Conservation (phyloP, 2,329 filamentous ascomycete species). For the Talaromyces sp. region DNA sequence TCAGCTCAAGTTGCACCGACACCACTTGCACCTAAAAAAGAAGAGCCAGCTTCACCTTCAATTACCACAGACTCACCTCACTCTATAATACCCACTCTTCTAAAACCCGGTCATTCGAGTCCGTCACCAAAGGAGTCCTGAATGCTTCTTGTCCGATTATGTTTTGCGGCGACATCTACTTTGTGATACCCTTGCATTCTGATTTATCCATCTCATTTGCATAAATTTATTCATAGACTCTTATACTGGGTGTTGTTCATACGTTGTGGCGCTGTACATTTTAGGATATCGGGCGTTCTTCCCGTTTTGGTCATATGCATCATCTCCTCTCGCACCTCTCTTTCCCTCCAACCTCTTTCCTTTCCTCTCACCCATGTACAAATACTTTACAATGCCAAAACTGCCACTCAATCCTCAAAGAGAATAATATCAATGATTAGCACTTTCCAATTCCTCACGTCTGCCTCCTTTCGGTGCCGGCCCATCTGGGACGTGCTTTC, state of each 20-base stretch:
- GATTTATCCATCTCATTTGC: not conserved
- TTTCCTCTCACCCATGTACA: not conserved
- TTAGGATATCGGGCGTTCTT: constrained; percentile 6
- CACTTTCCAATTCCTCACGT: constrained; percentile 35
- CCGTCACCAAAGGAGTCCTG: constrained; percentile 12
- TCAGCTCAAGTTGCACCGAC: not conserved
- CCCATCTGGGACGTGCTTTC: constrained; percentile 35
- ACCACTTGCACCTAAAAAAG: not conserved
- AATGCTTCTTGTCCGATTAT: not conserved
- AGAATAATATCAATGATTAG: not conserved
- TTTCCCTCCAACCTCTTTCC: not conserved
- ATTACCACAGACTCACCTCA: not conserved
- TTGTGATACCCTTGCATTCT: constrained; percentile 18
- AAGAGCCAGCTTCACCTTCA: not conserved
- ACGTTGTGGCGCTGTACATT: not conserved
- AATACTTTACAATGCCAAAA: not conserved
- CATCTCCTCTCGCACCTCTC: constrained; percentile 12
- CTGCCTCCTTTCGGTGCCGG: constrained; percentile 38
- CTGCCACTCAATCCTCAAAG: not conserved
- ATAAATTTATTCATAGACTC: constrained; percentile 2
- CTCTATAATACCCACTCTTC: constrained; percentile 2
- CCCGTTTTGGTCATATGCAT: constrained; percentile 10
- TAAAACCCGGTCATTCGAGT: constrained; percentile 1
- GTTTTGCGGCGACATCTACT: not conserved
- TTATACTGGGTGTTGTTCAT: not conserved